phyloP scores from a whole-genome alignment of 2,329 filamentous ascomycete species.

The Whalleya microplaca region DNA sequence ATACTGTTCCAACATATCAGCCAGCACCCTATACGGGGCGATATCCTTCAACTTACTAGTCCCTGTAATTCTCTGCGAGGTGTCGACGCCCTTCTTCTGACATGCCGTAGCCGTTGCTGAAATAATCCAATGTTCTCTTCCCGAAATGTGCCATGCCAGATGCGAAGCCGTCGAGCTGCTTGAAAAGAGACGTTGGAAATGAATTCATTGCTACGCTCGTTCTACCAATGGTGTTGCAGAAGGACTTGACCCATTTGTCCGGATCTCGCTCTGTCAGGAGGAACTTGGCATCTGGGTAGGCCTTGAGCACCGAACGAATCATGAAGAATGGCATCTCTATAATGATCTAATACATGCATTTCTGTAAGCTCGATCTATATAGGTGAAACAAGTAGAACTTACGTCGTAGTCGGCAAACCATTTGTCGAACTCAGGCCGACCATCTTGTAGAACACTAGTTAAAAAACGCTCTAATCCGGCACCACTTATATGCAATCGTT shows the following conservation, averaged over 20 bases:
- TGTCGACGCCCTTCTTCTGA: constrained; percentile 21
- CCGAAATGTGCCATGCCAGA: constrained; percentile 13
- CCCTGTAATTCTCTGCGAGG: constrained; percentile 29
- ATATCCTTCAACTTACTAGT: constrained; percentile 28
- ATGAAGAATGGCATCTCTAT: constrained; percentile 40
- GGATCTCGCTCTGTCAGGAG: constrained; percentile 41
- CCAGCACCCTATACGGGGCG: neutral
- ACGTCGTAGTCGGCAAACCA: constrained; percentile 45
- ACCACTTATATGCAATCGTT: too few relatives aligned
- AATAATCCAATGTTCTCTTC: neutral
- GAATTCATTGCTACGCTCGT: neutral
- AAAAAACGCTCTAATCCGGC: neutral
- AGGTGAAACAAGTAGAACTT: constrained; percentile 10
- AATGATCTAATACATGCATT: constrained; percentile 22
- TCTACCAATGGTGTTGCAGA: constrained; percentile 33
- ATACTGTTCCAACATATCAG: constrained; percentile 27
- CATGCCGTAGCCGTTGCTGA: constrained; percentile 24
- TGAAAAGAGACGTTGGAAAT: constrained; percentile 34
- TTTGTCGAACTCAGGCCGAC: constrained; percentile 44
- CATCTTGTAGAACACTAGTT: constrained; percentile 26
- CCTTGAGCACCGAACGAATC: constrained; percentile 33
- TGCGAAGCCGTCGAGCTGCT: constrained; percentile 28
- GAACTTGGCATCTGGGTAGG: constrained; percentile 42
- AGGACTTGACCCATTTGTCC: constrained; percentile 40
- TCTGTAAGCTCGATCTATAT: neutral